These are phyloP conservation scores for Isoetes engelmannii DNA, from an alignment of 83 land plant genomes.

Conservation along the genomic window DNA sequence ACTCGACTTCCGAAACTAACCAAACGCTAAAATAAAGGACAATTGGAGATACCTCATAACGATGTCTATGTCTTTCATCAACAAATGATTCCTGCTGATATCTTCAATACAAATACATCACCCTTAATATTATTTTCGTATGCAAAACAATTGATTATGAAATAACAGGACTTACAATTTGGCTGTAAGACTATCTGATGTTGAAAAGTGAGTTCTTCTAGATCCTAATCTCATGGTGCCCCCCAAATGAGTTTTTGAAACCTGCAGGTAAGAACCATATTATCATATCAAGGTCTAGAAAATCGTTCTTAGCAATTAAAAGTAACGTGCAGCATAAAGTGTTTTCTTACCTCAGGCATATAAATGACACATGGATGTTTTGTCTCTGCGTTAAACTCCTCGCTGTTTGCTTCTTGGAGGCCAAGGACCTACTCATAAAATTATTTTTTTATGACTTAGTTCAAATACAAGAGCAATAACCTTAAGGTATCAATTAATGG, in stretches of 20 bases:
- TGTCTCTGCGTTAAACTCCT: conserved; percentile 70
- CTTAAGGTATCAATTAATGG: too few relatives aligned
- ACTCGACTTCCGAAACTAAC: too few relatives aligned
- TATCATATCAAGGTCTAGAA: background rate
- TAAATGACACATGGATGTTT: conserved; percentile 76
- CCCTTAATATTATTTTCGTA: background rate
- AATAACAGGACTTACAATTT: conserved; percentile 48
- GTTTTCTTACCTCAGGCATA: conserved; percentile 78
- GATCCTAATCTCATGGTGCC: conserved; percentile 97
- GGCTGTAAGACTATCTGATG: conserved; percentile 53
- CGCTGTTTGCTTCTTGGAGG: conserved; percentile 75
- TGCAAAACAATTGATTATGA: background rate
- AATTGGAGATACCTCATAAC: conserved; percentile 75
- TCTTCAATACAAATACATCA: conserved; percentile 23
- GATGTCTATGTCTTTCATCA: conserved; percentile 92
- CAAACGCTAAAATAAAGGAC: too few relatives aligned
- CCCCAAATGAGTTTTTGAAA: conserved; percentile 90
- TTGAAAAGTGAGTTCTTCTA: conserved; percentile 73
- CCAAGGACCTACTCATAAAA: conserved; percentile 49
- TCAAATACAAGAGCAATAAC: too few relatives aligned
- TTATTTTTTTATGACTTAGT: too few relatives aligned
- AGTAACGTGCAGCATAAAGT: background rate
- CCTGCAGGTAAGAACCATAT: conserved; percentile 30
- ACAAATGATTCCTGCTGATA: conserved; percentile 57
- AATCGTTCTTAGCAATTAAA: background rate